Evolutionary conservation across 179 eudicot species (phyloP).

Genomic region (Vitellaria paradoxa): DNA sequence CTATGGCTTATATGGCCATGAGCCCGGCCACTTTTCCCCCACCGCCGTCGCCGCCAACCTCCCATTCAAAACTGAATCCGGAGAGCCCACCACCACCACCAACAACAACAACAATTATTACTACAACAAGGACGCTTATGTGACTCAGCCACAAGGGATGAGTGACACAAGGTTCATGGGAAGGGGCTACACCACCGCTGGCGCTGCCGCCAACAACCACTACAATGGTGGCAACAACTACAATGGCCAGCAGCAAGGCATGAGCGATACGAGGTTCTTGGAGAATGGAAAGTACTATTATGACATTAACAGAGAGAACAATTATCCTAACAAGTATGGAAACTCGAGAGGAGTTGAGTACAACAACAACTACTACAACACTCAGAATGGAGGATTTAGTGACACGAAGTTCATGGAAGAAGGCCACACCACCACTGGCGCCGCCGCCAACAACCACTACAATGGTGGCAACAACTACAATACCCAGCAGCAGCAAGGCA

Average conservation of each 20-base stretch:
- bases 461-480: constrained; percentile 9
- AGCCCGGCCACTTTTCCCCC: constrained; percentile 26
- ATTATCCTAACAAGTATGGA: constrained; percentile 19
- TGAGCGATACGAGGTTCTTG: constrained; percentile 61
- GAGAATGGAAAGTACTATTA: constrained; percentile 54
- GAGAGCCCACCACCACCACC: constrained; percentile 8
- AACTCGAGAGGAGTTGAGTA: constrained; percentile 16
- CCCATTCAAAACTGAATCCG: not conserved
- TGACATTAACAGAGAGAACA: constrained; percentile 22
- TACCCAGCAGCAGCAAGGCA: constrained; percentile 41
- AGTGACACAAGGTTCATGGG: constrained; percentile 55
- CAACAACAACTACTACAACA: constrained; percentile 19
- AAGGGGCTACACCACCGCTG: not conserved
- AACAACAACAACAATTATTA: not conserved
- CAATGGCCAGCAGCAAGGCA: constrained; percentile 44
- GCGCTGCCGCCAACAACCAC: not conserved
- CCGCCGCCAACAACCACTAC: not conserved
- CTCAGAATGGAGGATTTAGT: constrained; percentile 45
- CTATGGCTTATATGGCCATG: constrained; percentile 33
- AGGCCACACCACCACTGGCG: not conserved
- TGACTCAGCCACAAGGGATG: constrained; percentile 47
- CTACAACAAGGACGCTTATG: constrained; percentile 17
- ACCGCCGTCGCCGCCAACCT: constrained; percentile 23
- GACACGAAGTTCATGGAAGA: constrained; percentile 38
- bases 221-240: constrained; percentile 7